Base-by-base conservation (phyloP, 2,329 filamentous ascomycete species). In the Seiridium cupressi region DNA sequence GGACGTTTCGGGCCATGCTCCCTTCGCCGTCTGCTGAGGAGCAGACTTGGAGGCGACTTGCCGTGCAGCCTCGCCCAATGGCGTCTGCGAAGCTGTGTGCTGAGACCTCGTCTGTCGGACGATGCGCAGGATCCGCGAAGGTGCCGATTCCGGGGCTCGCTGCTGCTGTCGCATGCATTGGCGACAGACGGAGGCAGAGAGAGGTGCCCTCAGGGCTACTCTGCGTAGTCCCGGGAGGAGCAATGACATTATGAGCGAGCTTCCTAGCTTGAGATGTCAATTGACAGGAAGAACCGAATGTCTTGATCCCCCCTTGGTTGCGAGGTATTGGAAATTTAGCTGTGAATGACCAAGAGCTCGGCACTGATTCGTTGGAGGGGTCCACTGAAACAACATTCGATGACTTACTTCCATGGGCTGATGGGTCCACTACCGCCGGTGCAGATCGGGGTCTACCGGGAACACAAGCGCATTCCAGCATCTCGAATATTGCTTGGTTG, bases 1-100 rank as follows among this genome's bases (percentile, higher is more conserved):
- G 65, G 85, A 92, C 8, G 84, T 85, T 68, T 90, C 75, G 36
- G 84, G 83, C 61, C 83, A 85, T 3, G 75, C 73, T 31, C 72
- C 4, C 34, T 53, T 53, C 59, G 61, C 58, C 1, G 59, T 34
- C 1, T 65, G 61, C 1, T 65, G 51, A 3, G 64, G 57, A 0
- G 63, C 57, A 4, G 66, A 59, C 31, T 48, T 53, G 51, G 55
- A 34, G 44, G 57, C 51, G 47, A 31, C 55, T 26, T 58, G 32
- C 35, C 59, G 55, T 4, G 62, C 13, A 6, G 60, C 35, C 59
- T 61, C 49, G 11, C 62, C 38, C 65, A 58, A 57, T 62, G 69
- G 26, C 68, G 69, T 58, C 64, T 66, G 8, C 38, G 60, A 13
- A 69, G 69, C 47, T 66, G 65, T 34, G 72, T 62, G 55, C 66